These are phyloP conservation scores for Neocucurbitaria cava DNA, from an alignment of 2,329 filamentous ascomycete species.

Conservation along the genomic window DNA sequence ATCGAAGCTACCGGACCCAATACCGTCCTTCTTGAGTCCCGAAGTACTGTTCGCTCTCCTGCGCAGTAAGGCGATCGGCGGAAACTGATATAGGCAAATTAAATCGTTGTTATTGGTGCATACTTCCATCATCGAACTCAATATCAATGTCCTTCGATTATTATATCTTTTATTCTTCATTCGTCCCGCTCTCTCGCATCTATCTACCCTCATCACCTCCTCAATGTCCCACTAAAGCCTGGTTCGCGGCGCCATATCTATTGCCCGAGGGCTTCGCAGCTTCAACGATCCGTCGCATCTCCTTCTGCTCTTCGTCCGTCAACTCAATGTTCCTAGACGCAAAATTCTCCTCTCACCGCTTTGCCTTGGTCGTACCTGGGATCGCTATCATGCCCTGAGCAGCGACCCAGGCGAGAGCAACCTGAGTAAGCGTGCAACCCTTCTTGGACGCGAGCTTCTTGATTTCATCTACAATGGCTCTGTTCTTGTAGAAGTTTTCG, in stretches of 20 bases:
- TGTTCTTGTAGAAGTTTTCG: constrained; percentile 45
- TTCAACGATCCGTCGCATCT: constrained; percentile 14
- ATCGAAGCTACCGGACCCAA: too few species aligned
- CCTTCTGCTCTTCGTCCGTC: constrained; percentile 16
- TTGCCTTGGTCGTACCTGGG: constrained; percentile 47
- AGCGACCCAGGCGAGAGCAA: constrained; percentile 53
- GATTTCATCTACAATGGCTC: constrained; percentile 35
- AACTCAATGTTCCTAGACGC: constrained; percentile 11
- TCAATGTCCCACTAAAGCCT: constrained; percentile 16
- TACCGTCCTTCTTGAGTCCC: neutral
- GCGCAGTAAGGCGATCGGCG: too few species aligned
- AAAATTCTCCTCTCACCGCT: constrained; percentile 18
- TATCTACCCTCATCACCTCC: too few species aligned
- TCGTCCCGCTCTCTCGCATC: too few species aligned
- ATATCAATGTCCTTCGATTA: too few species aligned
- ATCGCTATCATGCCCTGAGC: constrained; percentile 60
- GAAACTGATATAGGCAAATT: too few species aligned
- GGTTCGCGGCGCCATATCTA: constrained; percentile 41
- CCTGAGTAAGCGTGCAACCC: constrained; percentile 62
- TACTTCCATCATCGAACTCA: too few species aligned
- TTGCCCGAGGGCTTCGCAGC: constrained; percentile 49
- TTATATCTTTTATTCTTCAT: too few species aligned
- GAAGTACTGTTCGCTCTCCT: too few species aligned
- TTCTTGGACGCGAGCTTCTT: constrained; percentile 50
- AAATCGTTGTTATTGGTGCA: too few species aligned